Evolutionary conservation across 2,329 filamentous ascomycete genomes (phyloP), one percentile per base, ranked within the genome.

Genomic region (Colletotrichum lentis): DNA sequence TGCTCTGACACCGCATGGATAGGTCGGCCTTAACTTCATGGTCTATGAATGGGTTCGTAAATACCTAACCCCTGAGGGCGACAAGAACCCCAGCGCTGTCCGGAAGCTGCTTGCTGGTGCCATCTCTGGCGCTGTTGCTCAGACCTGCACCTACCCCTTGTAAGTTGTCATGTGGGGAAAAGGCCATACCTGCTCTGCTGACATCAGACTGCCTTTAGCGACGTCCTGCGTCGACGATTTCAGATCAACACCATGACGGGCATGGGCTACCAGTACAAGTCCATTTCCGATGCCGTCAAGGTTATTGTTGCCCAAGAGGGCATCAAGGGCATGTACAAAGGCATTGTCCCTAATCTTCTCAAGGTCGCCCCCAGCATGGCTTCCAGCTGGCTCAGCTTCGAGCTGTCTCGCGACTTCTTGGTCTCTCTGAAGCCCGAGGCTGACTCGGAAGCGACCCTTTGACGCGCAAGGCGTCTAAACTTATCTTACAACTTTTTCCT

Each of bases 201-300:
- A 76, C 37, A 59, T 35, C 8, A 16, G 11, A 20, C 5, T 35
- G 31, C 7, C 31, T 55, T 14, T 10, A 96, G 93, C 77, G 94
- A 97, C 77, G 95, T 99, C 2, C 85, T 99, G 62, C 92, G 96
- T 39, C 90, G 96, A 69, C 88, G 96, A 58, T 99, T 99, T 78
- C 96, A 99, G 77, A 96, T 99, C 82, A 99, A 99, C 80, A 97
- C 96, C 62, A 99, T 99, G 96, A 93, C 92, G 55, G 96, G 96
- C 59, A 95, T 99, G 90, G 96, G 96, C 58, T 98, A 97, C 80
- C 89, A 95, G 77, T 99, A 99, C 82, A 94, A 92, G 75, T 91
- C 90, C 7, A 90, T 99, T 50, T 85, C 88, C 70, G 93, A 97
- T 76, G 96, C 96, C 3, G 83, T 99, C 71, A 87, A 83, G 59